Conservation (phyloP, 345 rosid genomes). For the Melastoma malabathricum region DNA sequence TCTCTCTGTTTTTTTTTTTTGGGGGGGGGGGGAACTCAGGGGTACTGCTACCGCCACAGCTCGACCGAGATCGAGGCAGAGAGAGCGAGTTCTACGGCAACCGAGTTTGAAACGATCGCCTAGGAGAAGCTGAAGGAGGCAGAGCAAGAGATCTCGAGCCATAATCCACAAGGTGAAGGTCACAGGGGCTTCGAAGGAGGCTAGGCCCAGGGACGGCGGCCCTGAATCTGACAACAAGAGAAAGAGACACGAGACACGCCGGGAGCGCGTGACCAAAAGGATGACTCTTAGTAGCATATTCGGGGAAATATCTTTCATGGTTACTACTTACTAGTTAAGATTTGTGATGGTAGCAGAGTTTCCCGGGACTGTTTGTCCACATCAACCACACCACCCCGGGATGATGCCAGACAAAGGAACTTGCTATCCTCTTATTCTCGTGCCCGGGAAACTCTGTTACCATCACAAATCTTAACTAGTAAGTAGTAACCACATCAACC, state of each 20-base stretch:
- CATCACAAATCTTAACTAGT: too few relatives aligned
- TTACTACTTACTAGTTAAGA: too few relatives aligned
- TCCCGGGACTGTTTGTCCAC: too few relatives aligned
- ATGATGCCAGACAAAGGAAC: too few relatives aligned
- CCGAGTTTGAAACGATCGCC: constrained; percentile 29
- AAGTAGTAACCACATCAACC: too few relatives aligned
- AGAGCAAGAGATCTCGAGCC: constrained; percentile 17
- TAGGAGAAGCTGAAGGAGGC: constrained; percentile 17
- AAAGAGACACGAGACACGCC: constrained; percentile 15
- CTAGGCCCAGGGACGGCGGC: constrained; percentile 12
- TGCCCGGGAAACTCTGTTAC: too few relatives aligned
- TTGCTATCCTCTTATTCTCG: too few relatives aligned
- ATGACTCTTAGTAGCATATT: too few relatives aligned
- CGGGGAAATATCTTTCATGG: too few relatives aligned
- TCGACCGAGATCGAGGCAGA: constrained; percentile 9
- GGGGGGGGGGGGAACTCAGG: constrained; percentile 3
- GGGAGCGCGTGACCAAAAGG: constrained; percentile 4
- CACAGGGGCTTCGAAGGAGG: constrained; percentile 16
- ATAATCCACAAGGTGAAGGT: constrained; percentile 14
- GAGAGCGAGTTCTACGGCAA: constrained; percentile 38
- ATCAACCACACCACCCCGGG: too few relatives aligned
- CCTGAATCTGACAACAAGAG: constrained; percentile 13
- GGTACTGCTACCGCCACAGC: constrained; percentile 11
- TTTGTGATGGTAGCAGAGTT: too few relatives aligned
- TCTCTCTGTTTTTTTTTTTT: too few relatives aligned